Conservation (phyloP, 177 flowering plant genomes). For the Telopea speciosissima region DNA sequence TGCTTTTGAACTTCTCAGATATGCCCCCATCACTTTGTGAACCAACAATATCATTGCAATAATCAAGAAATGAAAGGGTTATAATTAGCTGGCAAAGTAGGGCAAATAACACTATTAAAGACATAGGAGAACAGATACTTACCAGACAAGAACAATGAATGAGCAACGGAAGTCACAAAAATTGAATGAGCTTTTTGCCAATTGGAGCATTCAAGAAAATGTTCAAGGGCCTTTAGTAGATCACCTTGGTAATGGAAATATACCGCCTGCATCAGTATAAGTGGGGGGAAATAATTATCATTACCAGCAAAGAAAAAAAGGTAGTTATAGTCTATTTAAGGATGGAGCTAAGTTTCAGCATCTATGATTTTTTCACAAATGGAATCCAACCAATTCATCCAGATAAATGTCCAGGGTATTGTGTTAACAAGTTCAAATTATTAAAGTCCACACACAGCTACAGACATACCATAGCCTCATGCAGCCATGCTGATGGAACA, state of each 20-base stretch:
- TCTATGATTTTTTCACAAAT: not conserved
- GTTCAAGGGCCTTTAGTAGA: conserved; percentile 61
- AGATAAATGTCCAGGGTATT: not conserved
- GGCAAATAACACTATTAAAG: not conserved
- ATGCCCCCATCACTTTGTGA: no score
- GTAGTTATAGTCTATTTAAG: not conserved
- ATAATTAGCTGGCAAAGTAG: not conserved
- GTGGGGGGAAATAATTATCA: conserved; percentile 9
- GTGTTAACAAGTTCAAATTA: conserved; percentile 1
- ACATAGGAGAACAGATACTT: conserved; percentile 9
- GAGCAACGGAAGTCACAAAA: conserved; percentile 78
- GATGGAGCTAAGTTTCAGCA: not conserved
- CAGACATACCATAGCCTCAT: conserved; percentile 80
- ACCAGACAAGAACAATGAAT: conserved; percentile 76
- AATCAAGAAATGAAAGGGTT: not conserved
- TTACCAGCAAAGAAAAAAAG: not conserved
- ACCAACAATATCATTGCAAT: no score
- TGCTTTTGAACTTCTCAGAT: no score
- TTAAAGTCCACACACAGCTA: not conserved
- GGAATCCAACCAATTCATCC: not conserved
- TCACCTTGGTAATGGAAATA: conserved; percentile 64
- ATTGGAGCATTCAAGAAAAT: conserved; percentile 60
- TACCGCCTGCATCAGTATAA: conserved; percentile 57
- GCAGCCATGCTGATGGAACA: conserved; percentile 81
- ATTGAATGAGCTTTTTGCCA: conserved; percentile 96